These are phyloP conservation scores for Talinum fruticosum DNA, from an alignment of 148 eudicot species.

Conservation along the genomic window DNA sequence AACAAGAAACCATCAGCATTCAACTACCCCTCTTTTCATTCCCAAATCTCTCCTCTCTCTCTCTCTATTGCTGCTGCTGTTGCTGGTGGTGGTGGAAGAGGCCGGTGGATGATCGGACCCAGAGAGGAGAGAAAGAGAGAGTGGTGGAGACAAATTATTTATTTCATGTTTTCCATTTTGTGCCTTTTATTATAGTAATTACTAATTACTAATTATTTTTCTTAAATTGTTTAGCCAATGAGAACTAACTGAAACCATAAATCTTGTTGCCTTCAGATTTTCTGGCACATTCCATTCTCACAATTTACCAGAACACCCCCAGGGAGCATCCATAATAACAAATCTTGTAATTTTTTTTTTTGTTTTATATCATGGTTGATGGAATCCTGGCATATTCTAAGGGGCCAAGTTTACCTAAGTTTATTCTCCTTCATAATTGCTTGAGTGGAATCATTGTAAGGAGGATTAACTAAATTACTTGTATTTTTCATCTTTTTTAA, in stretches of 20 bases:
- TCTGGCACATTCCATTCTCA: conserved; percentile 9
- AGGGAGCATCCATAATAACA: conserved; percentile 7
- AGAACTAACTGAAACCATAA: conserved; percentile 5
- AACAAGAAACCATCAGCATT: conserved; percentile 11
- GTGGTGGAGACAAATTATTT: not conserved
- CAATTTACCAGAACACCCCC: conserved; percentile 28
- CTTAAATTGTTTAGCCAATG: conserved; percentile 13
- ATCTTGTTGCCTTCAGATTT: conserved; percentile 17
- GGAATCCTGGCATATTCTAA: conserved; percentile 10
- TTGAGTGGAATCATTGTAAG: too few species aligned
- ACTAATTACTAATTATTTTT: not conserved
- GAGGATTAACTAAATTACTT: too few species aligned
- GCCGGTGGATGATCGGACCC: conserved; percentile 15
- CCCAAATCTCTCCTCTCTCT: conserved; percentile 4
- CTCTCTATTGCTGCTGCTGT: not conserved
- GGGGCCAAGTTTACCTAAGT: too few species aligned
- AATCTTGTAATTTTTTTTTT: not conserved
- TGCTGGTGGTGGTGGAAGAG: conserved; percentile 4
- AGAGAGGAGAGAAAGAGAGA: conserved; percentile 9
- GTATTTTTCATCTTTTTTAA: too few species aligned
- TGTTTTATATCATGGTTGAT: not conserved
- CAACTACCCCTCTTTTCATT: not conserved
- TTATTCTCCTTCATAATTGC: too few species aligned
- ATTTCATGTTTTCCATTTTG: not conserved
- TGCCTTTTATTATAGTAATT: not conserved